Evolutionary conservation across 2,329 filamentous ascomycete species (phyloP), one percentile per base, ranked within the genome.

Genomic region (Hypomyces rosellus): DNA sequence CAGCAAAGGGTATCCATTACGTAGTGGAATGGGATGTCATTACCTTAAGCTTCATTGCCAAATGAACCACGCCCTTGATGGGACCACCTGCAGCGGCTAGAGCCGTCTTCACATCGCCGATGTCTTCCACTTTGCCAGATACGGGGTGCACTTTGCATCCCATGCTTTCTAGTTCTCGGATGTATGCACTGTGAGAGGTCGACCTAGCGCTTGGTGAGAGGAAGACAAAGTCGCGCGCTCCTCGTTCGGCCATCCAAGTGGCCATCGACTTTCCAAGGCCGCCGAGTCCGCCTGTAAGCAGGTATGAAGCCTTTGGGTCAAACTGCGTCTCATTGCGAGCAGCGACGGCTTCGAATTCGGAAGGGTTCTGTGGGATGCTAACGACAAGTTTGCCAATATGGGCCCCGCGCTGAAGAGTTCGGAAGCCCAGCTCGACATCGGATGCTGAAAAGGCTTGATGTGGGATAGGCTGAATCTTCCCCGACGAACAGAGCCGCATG

Each of bases 11-110:
- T 30, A 30, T 30, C 9, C 25, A 8, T 11, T 30, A 30, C 25
- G 9, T 30, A 11, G 25, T 8, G 6, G 9, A 25, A 30, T 30
- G 6, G 25, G 25, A 30, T 20, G 25, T 30, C 25, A 18, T 42
- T 22, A 42, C n/a, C 20, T 20, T 42, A 16, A 63, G 58, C 3
- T 72, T 67, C 69, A 74, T 71, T 11, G 71, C 64, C 11, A 61
- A 57, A 44, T 74, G 71, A 5, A 74, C 57, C n/a, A 73, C 60
- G 44, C 71, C 71, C 12, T 63, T 58, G 16, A 74, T 62, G 4
- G 69, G 66, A 51, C 55, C 34, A 18, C 56, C 20, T 37, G 53
- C 52, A 14, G 22, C 46, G 3, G 41, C 44, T 2, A 65, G 50
- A 3, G 61, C 58, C 1, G 48, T 54, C 8, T 59, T 45, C 1